Percentiles rank a stretch among this genome's conserved stretches.
phyloP scores from a whole-genome alignment of 148 eudicot species.

The Rhododendron ovatum region DNA sequence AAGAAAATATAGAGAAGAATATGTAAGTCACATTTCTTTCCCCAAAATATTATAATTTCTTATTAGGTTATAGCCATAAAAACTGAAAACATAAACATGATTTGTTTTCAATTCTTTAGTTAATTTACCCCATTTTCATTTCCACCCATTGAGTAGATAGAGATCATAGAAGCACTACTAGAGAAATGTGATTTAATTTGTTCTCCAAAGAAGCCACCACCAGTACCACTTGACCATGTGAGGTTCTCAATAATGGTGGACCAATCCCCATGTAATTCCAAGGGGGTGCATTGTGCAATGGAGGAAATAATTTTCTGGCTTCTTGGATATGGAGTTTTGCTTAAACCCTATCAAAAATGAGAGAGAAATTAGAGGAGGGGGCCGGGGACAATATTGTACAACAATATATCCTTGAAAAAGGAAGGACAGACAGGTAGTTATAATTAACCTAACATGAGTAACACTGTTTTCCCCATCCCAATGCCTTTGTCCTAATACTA shows the following conservation, averaged over 20 bases:
- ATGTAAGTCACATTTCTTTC: not conserved
- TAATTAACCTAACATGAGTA: not conserved
- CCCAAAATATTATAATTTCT: not conserved
- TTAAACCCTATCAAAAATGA: not conserved
- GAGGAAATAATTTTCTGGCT: conserved; percentile 6
- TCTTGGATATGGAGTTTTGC: conserved; percentile 24
- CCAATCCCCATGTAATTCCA: conserved; percentile 14
- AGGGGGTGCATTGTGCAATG: not conserved
- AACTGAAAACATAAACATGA: not conserved
- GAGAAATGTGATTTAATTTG: not conserved
- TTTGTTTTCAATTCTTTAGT: not conserved
- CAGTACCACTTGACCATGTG: not conserved
- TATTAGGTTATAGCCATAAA: not conserved
- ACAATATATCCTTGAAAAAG: not conserved
- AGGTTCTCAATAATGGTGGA: conserved; percentile 9
- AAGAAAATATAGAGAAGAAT: not conserved
- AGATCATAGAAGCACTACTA: not conserved
- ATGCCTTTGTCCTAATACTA: not conserved
- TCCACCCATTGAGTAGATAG: not conserved
- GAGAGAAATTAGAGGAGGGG: not conserved
- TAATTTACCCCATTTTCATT: not conserved
- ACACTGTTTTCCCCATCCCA: not conserved
- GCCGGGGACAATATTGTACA: not conserved
- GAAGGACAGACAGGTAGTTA: not conserved
- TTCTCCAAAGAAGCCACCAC: not conserved